These are phyloP conservation scores for Rhodotorula babjevae DNA, from an alignment of 768 basidiomycete species.

Conservation along the genomic window DNA sequence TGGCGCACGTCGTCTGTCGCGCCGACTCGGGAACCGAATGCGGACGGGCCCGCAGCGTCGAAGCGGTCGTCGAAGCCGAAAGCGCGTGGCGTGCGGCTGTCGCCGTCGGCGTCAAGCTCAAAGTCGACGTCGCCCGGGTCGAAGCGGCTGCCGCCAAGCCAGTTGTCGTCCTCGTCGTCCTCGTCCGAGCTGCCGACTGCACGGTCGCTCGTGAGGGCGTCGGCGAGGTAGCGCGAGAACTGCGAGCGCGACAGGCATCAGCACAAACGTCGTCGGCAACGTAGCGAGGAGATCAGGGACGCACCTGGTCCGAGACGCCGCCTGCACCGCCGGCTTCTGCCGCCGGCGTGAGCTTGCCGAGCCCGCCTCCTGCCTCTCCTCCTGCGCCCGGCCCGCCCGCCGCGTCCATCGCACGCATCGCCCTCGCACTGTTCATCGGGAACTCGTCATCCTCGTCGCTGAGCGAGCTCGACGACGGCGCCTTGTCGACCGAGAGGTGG, in stretches of 20 bases:
- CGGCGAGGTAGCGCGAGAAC: conserved; percentile 75
- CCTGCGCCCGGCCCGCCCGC: conserved; percentile 12
- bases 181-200: conserved; percentile 48
- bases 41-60: conserved; percentile 7
- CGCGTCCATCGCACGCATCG: conserved; percentile 26
- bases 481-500: conserved; percentile 14
- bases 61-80: conserved; percentile 42
- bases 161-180: conserved; percentile 40
- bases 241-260: conserved; percentile 42
- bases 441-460: conserved; percentile 43
- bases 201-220: conserved; percentile 57
- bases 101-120: conserved; percentile 8
- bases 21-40: conserved; percentile 1
- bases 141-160: conserved; percentile 28
- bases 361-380: conserved; percentile 23
- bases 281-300: conserved; percentile 15
- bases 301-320: conserved; percentile 54
- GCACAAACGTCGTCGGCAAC: too few species aligned
- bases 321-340: conserved; percentile 51
- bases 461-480: conserved; percentile 19
- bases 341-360: conserved; percentile 49
- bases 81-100: not conserved
- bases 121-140: conserved; percentile 32
- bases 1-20: conserved; percentile 20
- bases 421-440: conserved; percentile 33